These are phyloP conservation scores for Penstemon newberryi DNA, from an alignment of 257 asterid species.

Conservation along the genomic window DNA sequence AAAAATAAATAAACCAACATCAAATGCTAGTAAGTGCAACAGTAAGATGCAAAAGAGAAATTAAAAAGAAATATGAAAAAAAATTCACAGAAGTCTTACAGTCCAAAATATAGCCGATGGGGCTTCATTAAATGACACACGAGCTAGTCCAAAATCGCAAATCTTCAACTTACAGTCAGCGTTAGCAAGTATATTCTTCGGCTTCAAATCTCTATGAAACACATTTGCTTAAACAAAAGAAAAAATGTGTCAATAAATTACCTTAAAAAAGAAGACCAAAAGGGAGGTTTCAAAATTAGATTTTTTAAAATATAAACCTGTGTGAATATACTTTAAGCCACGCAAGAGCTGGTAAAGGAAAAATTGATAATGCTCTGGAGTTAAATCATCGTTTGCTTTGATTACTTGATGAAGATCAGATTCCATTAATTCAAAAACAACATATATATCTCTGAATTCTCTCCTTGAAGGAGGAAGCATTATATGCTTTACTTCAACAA, in stretches of 20 bases:
- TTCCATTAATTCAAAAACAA: slow-evolving; percentile 93
- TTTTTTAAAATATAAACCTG: slow-evolving; percentile 47
- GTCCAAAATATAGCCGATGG: slow-evolving; percentile 99
- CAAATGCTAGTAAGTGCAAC: slow-evolving; percentile 24
- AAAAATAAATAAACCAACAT: slow-evolving; percentile 26
- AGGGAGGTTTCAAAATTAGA: slow-evolving; percentile 6
- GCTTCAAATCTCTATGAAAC: slow-evolving; percentile 92
- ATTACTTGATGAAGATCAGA: slow-evolving; percentile 98
- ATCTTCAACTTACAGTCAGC: slow-evolving; percentile 97
- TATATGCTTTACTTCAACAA: slow-evolving; percentile 88
- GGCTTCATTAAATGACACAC: slow-evolving; percentile 93
- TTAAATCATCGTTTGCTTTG: slow-evolving; percentile 87
- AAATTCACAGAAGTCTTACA: slow-evolving; percentile 40
- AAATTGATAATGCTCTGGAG: slow-evolving; percentile 90
- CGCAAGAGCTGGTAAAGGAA: slow-evolving; percentile 93
- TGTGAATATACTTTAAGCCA: slow-evolving; percentile 81
- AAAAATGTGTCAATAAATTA: slow-evolving; percentile 22
- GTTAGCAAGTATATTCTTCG: slow-evolving; percentile 92
- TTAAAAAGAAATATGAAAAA: neutral
- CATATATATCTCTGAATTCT: slow-evolving; percentile 86
- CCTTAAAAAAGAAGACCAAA: slow-evolving; percentile 2
- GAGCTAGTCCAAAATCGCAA: slow-evolving; percentile 97
- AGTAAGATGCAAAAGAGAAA: slow-evolving; percentile 17
- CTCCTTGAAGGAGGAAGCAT: slow-evolving; percentile 98
- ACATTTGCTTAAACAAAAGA: slow-evolving; percentile 65